Conservation (phyloP, 768 basidiomycete genomes). For the Termitomyces sp. region DNA sequence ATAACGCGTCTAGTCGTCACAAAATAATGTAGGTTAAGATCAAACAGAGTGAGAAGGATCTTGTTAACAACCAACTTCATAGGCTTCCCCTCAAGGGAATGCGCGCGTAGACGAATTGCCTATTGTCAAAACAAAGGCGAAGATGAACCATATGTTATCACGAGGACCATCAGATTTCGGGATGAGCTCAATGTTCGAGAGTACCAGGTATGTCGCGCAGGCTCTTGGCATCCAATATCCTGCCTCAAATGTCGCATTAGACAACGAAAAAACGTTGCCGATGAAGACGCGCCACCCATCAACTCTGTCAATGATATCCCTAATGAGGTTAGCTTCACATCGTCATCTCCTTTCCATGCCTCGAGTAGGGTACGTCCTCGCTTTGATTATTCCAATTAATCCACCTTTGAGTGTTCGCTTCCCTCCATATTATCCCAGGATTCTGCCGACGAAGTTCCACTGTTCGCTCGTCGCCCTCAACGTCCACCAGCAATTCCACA, state of each 20-base stretch:
- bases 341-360: slow-evolving; percentile 34
- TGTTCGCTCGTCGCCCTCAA: slow-evolving; percentile 30
- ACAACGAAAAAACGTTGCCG: slow-evolving; percentile 57
- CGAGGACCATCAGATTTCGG: slow-evolving; percentile 66
- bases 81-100: slow-evolving; percentile 47
- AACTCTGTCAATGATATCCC: slow-evolving; percentile 73
- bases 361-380: slow-evolving; percentile 32
- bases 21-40: slow-evolving; percentile 44
- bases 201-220: slow-evolving; percentile 40
- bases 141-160: slow-evolving; percentile 66
- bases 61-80: neutral
- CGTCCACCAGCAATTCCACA: slow-evolving; percentile 21
- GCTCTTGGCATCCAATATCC: neutral
- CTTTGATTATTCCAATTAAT: slow-evolving; percentile 4
- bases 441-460: slow-evolving; percentile 33
- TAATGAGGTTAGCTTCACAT: slow-evolving; percentile 40
- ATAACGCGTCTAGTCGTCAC: slow-evolving; percentile 31
- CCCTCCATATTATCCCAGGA: slow-evolving; percentile 24
- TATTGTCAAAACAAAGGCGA: slow-evolving; percentile 74
- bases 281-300: slow-evolving; percentile 79
- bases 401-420: neutral
- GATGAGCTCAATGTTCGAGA: slow-evolving; percentile 83
- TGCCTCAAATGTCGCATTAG: slow-evolving; percentile 21
- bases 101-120: slow-evolving; percentile 71
- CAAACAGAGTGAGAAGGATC: neutral